These are phyloP conservation scores for Diversispora epigaea DNA, from an alignment of 192 early-diverging fungal species.

Conservation along the genomic window DNA sequence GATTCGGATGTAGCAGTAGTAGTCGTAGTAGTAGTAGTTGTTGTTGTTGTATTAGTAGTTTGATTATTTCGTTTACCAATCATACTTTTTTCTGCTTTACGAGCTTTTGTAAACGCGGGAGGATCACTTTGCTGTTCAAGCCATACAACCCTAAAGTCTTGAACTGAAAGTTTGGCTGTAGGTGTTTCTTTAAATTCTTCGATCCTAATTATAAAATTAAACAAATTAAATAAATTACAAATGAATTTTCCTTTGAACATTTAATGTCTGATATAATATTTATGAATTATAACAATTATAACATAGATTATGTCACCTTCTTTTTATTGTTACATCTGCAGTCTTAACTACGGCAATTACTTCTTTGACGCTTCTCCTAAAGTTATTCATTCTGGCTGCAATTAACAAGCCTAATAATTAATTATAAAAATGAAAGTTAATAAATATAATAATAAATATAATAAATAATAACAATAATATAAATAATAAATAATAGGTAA, in stretches of 20 bases:
- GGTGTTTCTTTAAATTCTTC: conserved; percentile 82
- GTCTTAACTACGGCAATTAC: conserved; percentile 90
- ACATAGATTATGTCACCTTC: conserved; percentile 49
- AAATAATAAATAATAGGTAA: too few species aligned
- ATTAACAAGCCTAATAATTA: conserved; percentile 59
- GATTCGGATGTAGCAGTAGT: neutral
- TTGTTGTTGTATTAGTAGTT: neutral
- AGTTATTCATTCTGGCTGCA: conserved; percentile 90
- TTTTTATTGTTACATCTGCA: conserved; percentile 79
- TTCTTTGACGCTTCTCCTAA: conserved; percentile 75
- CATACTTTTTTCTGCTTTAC: conserved; percentile 47
- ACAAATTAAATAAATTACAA: conserved; percentile 4
- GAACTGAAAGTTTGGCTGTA: conserved; percentile 69
- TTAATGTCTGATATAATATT: neutral
- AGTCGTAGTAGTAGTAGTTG: too few species aligned
- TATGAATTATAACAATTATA: neutral
- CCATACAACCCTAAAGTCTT: conserved; percentile 81
- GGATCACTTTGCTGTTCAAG: conserved; percentile 82
- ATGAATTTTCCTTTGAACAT: neutral
- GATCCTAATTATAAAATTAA: conserved; percentile 46
- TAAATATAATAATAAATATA: neutral
- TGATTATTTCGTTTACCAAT: conserved; percentile 32
- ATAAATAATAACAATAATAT: too few species aligned
- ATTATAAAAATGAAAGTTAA: neutral
- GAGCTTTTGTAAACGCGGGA: conserved; percentile 70